Evolutionary conservation across 2,329 filamentous ascomycete species (phyloP).

Genomic region (Aspergillus jensenii): DNA sequence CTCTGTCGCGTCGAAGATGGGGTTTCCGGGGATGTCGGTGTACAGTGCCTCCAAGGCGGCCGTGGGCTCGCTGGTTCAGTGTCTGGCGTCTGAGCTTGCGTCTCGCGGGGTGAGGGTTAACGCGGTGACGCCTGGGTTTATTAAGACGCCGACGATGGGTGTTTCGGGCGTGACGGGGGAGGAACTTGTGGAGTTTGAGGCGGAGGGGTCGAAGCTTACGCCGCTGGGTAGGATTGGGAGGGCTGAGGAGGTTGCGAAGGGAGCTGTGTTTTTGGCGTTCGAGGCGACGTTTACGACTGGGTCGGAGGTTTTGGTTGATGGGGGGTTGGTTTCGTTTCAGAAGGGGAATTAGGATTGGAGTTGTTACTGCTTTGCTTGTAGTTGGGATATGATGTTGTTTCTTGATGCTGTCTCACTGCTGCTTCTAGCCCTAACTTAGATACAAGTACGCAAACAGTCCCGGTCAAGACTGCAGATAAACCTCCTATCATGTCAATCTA

Average conservation of each 20-base stretch:
- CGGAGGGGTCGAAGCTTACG: slow-evolving; percentile 4
- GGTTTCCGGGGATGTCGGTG: slow-evolving; percentile 7
- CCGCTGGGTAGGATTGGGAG: slow-evolving; percentile 7
- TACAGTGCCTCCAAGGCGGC: slow-evolving; percentile 12
- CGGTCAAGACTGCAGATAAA: too few relatives aligned
- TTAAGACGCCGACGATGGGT: slow-evolving; percentile 14
- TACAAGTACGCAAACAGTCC: too few relatives aligned
- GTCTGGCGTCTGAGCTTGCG: slow-evolving; percentile 10
- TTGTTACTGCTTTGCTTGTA: too few relatives aligned
- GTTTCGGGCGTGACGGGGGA: slow-evolving; percentile 4
- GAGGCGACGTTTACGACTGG: slow-evolving; percentile 15
- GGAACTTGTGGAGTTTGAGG: slow-evolving; percentile 9
- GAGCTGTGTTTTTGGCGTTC: slow-evolving; percentile 8
- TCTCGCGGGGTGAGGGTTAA: slow-evolving; percentile 7
- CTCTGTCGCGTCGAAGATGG: slow-evolving; percentile 7
- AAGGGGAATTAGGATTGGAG: background rate
- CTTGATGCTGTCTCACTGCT: too few relatives aligned
- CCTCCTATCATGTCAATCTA: too few relatives aligned
- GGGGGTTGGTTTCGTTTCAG: slow-evolving; percentile 2
- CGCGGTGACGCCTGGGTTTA: slow-evolving; percentile 11
- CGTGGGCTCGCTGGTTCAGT: slow-evolving; percentile 10
- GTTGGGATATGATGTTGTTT: too few relatives aligned
- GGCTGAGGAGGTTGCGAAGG: slow-evolving; percentile 8
- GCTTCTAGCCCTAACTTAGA: too few relatives aligned
- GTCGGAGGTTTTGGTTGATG: slow-evolving; percentile 8